Conservation (phyloP, 441 rosid species). For the Erodium moschatum region DNA sequence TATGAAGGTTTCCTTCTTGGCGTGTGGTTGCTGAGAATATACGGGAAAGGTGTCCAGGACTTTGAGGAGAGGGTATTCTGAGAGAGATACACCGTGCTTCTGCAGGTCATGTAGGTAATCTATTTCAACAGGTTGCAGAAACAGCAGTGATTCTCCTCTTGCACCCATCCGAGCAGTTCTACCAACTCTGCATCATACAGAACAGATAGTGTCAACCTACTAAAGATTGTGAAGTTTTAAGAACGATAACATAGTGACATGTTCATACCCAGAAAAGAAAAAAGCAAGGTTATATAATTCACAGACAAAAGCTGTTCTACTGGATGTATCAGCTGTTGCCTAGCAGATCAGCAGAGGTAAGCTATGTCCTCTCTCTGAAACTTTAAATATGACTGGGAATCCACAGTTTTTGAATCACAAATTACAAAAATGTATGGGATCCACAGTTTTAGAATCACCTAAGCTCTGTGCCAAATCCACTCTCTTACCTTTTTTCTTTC, state of each 20-base stretch:
- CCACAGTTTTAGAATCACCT: too few species aligned
- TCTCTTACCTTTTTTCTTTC: too few species aligned
- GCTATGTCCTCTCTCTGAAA: background rate
- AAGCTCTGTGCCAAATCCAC: too few species aligned
- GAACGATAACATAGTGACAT: background rate
- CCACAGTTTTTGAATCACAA: background rate
- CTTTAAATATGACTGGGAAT: background rate
- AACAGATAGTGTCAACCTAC: slow-evolving; percentile 18
- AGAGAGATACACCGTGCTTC: slow-evolving; percentile 70
- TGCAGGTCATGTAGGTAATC: slow-evolving; percentile 71
- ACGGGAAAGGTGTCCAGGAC: slow-evolving; percentile 59
- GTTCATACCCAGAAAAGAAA: background rate
- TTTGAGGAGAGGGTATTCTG: slow-evolving; percentile 70
- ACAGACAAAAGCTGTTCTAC: too few species aligned
- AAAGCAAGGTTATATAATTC: too few species aligned
- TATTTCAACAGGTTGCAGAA: slow-evolving; percentile 76
- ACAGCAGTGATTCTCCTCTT: slow-evolving; percentile 73
- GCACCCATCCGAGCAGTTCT: slow-evolving; percentile 93
- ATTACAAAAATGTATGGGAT: background rate
- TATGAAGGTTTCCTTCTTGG: slow-evolving; percentile 34
- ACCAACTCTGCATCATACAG: slow-evolving; percentile 63
- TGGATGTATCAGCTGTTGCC: too few species aligned
- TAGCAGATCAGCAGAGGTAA: too few species aligned
- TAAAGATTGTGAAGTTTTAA: background rate
- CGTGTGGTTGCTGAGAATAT: slow-evolving; percentile 35